Base-by-base conservation (phyloP, 2,329 filamentous ascomycete genomes). In the Fusarium lyarnte region DNA sequence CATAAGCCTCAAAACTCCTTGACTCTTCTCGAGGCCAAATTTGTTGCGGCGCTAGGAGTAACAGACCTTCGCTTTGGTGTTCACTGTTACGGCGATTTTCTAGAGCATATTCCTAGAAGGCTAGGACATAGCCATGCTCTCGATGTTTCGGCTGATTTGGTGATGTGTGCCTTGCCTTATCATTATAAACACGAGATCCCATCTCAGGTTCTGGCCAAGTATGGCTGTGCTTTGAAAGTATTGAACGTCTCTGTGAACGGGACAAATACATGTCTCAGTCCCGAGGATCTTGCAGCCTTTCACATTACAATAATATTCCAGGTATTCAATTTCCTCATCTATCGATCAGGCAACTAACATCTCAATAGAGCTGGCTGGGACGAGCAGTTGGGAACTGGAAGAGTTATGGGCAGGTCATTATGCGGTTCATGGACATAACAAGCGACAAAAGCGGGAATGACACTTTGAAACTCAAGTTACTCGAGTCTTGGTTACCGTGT, bases 41-140 rank as follows among this genome's bases (percentile, higher is more conserved):
- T 77, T 65, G 81, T 74, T 58, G 79, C 60, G 63, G 74, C 72
- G 55, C 78, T 85, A 9, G 69, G 79, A 21, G 75, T 82, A 4
- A 80, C 79, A 1, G 83, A 87, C 57, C 76, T 85, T 14, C 78
- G 83, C 29, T 87, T 84, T 67, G 84, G 86, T 55, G 63, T 87
- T 5, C 74, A 76, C 57, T 84, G 82, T 31, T 87, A 85, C 63
- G 86, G 85, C 0, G 68, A 73, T 1, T 87, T 84, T 65, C 70
- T 87, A 11, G 75, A 77, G 13, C 78, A 84, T 17, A 74, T 87
- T 2, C 86, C 86, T 0, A 71, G 66, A 33, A 82, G 84, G 1
- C 74, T 87, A 12, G 86, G 85, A 3, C 76, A 66, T 9, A 86
- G 83, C 41, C 77, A 79, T 46, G 84, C 84, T 7, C 77, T 88